Conservation (phyloP, 805 yeast genomes). For the Jamesozyma hellenica region DNA sequence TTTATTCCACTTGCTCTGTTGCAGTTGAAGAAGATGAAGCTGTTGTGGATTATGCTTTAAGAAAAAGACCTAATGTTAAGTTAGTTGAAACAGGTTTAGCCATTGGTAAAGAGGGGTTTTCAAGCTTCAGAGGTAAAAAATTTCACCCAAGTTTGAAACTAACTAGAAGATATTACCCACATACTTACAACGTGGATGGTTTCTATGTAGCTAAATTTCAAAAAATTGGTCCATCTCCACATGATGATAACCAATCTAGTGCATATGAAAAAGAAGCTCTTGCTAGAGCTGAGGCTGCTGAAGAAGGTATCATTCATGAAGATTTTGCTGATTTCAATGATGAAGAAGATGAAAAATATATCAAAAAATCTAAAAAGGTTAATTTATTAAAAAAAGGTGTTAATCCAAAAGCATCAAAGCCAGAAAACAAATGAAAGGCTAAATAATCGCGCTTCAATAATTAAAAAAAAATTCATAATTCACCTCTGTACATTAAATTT, state of each 20-base stretch:
- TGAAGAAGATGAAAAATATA: conserved; percentile 62
- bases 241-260: conserved; percentile 77
- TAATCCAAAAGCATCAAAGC: conserved; percentile 42
- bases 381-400: conserved; percentile 61
- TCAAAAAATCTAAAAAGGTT: conserved; percentile 57
- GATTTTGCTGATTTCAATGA: conserved; percentile 80
- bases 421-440: too few relatives aligned
- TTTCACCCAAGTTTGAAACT: conserved; percentile 67
- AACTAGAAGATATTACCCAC: conserved; percentile 95
- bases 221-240: conserved; percentile 79
- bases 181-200: conserved; percentile 96
- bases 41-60: conserved; percentile 93
- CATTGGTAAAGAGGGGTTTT: conserved; percentile 94
- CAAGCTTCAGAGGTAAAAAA: conserved; percentile 84
- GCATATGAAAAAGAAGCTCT: conserved; percentile 74
- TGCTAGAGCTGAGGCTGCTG: conserved; percentile 74
- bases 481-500: background rate
- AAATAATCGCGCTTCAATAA: background rate
- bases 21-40: conserved; percentile 98
- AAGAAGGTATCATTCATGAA: conserved; percentile 71
- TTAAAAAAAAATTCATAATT: background rate
- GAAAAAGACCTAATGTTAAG: conserved; percentile 92
- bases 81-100: conserved; percentile 85
- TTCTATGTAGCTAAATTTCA: conserved; percentile 94
- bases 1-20: conserved; percentile 96